These are phyloP conservation scores for Scytalidium sp. DNA, from an alignment of 2,329 filamentous ascomycete genomes.

Conservation along the genomic window DNA sequence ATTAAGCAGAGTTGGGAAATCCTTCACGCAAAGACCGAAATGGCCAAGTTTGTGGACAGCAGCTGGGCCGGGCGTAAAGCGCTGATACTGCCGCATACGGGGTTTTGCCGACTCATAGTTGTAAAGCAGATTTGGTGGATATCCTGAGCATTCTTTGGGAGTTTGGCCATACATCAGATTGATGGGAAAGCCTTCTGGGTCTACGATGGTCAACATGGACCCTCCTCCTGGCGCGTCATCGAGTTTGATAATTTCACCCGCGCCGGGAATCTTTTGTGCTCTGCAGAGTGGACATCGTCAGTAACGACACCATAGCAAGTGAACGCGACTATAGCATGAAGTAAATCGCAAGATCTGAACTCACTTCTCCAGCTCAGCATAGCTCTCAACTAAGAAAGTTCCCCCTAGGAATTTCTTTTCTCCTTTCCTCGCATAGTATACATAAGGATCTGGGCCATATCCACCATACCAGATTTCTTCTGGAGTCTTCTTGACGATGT, in stretches of 20 bases:
- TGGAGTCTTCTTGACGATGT: constrained; percentile 16
- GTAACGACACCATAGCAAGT: constrained; percentile 11
- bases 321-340: background rate
- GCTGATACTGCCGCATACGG: constrained; percentile 31
- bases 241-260: constrained; percentile 43
- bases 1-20: constrained; percentile 29
- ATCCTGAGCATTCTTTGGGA: constrained; percentile 28
- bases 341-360: background rate
- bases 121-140: constrained; percentile 36
- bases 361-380: constrained; percentile 47
- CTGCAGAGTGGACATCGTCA: background rate
- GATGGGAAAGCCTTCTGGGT: constrained; percentile 27
- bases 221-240: constrained; percentile 50
- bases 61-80: constrained; percentile 26
- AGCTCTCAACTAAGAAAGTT: constrained; percentile 52
- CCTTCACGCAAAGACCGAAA: constrained; percentile 30
- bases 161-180: constrained; percentile 15
- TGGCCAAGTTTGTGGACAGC: constrained; percentile 36
- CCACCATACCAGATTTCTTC: constrained; percentile 54
- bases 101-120: constrained; percentile 45
- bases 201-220: constrained; percentile 44
- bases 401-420: constrained; percentile 52
- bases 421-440: constrained; percentile 49
- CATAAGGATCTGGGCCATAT: constrained; percentile 55
- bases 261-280: constrained; percentile 33